Evolutionary conservation across 176 grass and related monocot genomes (phyloP), one percentile per base, ranked within the genome.

Genomic region (Typha latifolia): DNA sequence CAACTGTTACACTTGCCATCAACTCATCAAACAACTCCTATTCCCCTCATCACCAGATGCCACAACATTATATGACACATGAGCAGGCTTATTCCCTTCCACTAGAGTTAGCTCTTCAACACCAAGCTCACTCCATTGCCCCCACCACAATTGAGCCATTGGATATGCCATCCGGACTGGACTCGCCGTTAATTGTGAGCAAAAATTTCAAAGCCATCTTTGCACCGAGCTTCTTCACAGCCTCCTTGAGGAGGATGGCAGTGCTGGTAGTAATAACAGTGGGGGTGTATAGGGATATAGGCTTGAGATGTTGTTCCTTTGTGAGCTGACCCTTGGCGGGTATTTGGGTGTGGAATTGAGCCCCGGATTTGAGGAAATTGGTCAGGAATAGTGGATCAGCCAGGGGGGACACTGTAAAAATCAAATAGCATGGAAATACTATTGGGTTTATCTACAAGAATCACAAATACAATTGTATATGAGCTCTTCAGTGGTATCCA

Each of bases 61-160:
- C 32, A 86, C 77, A 49, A 91, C 74, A 11, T 37, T 72, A 68
- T 13, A 82, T 0, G 88, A 85, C 4, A 86, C 75, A 51, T 69
- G 85, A 57, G 91, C 82, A 1, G 92, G 92, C 68, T 77, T 89
- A 67, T 69, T 77, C 6, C 76, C 91, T 55, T 66, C 70, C 14
- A 48, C 43, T 49, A 96, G 32, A 21, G 73, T 62, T 2, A 96
- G 55, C 75, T 91, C 74, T 61, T 88, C 80, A 31, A 89, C 64
- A 22, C 85, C 92, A 3, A 89, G 65, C 12, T 86, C 82, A 32
- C 49, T 34, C 88, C 85, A 96, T 50, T 24, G 19, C 1, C 47
- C 23, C 87, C 1, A 64, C 62, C 29, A 73, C 50, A 0, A 78
- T 21, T 16, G 51, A 4, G 4, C n/a, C 19, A 32, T 66, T 19